phyloP scores from a whole-genome alignment of 805 yeast genomes.

The Cyberlindnera petersonii region DNA sequence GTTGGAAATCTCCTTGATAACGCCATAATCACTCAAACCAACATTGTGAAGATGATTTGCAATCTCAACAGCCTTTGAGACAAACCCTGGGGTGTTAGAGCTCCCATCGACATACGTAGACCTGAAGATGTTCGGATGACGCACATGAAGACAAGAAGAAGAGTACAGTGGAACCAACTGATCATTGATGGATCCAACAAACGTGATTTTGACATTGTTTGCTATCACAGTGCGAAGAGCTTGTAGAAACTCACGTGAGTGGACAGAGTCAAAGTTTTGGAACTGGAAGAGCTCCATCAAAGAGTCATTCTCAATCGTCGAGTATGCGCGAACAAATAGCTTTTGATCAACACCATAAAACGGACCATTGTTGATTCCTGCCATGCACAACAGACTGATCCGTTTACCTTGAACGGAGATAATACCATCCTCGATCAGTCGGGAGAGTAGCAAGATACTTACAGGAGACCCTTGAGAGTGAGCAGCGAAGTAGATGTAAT shows the following conservation, averaged over 20 bases:
- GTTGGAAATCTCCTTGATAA: constrained; percentile 76
- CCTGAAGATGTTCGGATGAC: constrained; percentile 86
- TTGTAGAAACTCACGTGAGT: constrained; percentile 66
- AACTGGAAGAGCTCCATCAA: constrained; percentile 83
- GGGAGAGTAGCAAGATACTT: constrained; percentile 71
- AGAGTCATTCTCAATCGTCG: constrained; percentile 86
- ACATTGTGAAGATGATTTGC: constrained; percentile 71
- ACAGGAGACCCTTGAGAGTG: constrained; percentile 98
- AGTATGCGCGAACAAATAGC: constrained; percentile 79
- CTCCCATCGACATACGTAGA: constrained; percentile 87
- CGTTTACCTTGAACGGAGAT: constrained; percentile 32
- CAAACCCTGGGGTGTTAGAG: constrained; percentile 74
- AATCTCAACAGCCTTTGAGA: constrained; percentile 66
- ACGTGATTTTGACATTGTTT: constrained; percentile 71
- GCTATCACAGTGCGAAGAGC: constrained; percentile 60
- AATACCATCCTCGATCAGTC: constrained; percentile 58
- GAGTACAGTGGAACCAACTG: constrained; percentile 93
- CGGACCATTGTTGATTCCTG: constrained; percentile 93
- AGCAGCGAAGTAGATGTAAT: constrained; percentile 84
- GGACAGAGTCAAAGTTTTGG: constrained; percentile 69
- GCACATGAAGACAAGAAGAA: constrained; percentile 72
- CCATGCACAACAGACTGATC: constrained; percentile 85
- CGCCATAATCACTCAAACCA: constrained; percentile 82
- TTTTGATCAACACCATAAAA: constrained; percentile 86
- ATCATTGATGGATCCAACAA: constrained; percentile 88